Conservation (phyloP, 805 yeast species). For the Dipodascus geniculatus region DNA sequence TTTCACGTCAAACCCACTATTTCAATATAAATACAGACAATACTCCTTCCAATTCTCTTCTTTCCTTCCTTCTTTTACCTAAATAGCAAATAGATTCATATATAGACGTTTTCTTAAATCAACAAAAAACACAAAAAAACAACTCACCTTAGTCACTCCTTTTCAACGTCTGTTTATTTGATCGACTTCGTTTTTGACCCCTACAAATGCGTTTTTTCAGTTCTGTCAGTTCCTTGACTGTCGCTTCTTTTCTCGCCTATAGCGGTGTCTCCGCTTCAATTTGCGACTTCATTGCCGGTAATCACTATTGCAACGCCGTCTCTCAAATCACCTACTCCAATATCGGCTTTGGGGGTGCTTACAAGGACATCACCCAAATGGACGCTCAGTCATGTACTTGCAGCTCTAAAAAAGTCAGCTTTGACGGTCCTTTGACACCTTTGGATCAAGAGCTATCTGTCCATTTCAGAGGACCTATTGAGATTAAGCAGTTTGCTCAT, state of each 20-base stretch:
- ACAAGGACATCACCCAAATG: constrained; percentile 71
- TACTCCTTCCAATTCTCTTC: not conserved
- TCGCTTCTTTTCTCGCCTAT: constrained; percentile 20
- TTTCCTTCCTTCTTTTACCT: not conserved
- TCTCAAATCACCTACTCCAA: constrained; percentile 53
- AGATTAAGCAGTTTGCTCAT: constrained; percentile 76
- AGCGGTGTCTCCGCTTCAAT: constrained; percentile 25
- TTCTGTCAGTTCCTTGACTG: constrained; percentile 10
- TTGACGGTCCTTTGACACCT: constrained; percentile 68
- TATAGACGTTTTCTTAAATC: not conserved
- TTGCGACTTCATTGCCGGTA: constrained; percentile 49
- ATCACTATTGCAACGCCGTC: constrained; percentile 72
- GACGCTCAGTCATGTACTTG: constrained; percentile 59
- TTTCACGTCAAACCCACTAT: not conserved
- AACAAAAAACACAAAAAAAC: not conserved
- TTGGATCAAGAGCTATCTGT: constrained; percentile 78
- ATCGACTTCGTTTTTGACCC: no score
- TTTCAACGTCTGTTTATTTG: no score
- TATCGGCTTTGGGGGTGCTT: constrained; percentile 80
- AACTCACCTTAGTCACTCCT: constrained; percentile 7
- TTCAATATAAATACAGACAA: not conserved
- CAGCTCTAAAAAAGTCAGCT: constrained; percentile 39
- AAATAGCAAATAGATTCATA: not conserved
- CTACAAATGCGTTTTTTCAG: constrained; percentile 3
- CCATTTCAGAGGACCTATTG: constrained; percentile 84